Conservation (phyloP, 352 stramenopile species). For the Pythium scleroteichum region DNA sequence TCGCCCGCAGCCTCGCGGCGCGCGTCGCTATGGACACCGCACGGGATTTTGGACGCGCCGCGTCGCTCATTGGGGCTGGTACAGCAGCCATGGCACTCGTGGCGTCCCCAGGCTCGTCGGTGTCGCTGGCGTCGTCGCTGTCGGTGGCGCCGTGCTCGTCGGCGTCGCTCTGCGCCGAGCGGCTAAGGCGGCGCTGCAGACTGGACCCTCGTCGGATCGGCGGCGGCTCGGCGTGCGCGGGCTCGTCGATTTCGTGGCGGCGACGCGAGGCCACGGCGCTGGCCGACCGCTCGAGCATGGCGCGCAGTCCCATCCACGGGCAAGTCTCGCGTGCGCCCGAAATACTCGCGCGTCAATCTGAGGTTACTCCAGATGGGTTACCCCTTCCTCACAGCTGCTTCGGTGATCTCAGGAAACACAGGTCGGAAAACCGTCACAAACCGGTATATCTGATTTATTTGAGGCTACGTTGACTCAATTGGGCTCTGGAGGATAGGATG, state of each 20-base stretch:
- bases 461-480: slow-evolving; percentile 13
- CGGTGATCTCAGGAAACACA: too few relatives aligned
- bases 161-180: not conserved
- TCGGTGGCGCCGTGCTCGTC: slow-evolving; percentile 9
- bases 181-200: not conserved
- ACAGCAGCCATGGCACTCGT: not conserved
- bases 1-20: slow-evolving; percentile 16
- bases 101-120: not conserved
- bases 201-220: slow-evolving; percentile 4
- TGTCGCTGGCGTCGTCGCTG: slow-evolving; percentile 1
- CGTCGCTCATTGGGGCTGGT: too few relatives aligned
- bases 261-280: slow-evolving; percentile 14
- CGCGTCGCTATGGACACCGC: slow-evolving; percentile 1
- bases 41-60: not conserved
- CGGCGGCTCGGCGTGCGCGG: not conserved
- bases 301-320: slow-evolving; percentile 23
- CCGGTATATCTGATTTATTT: slow-evolving; percentile 13
- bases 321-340: slow-evolving; percentile 1
- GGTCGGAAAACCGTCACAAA: slow-evolving; percentile 8
- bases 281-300: slow-evolving; percentile 21
- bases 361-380: not conserved
- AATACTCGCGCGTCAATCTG: slow-evolving; percentile 6
- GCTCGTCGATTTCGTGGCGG: not conserved
- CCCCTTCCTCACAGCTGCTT: too few relatives aligned
- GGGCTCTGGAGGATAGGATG: not conserved